Evolutionary conservation across 805 yeast species (phyloP).

Genomic region (Kuraishia hungarica): DNA sequence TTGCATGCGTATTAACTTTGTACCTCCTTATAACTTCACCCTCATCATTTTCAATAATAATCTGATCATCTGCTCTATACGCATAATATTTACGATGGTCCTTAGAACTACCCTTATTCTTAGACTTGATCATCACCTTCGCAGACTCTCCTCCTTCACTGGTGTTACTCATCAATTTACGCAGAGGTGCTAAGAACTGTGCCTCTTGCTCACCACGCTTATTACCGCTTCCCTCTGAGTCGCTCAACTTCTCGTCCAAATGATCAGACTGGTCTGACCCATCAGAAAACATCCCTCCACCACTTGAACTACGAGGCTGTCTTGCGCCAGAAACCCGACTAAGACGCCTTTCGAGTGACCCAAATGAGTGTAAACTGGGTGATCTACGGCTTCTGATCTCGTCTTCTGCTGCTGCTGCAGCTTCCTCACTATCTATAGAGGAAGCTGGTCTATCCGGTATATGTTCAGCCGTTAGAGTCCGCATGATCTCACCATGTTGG

Average conservation of each 20-base stretch:
- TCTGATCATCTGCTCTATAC: conserved; percentile 66
- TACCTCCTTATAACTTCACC: conserved; percentile 89
- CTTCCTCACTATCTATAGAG: neutral
- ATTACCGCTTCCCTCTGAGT: neutral
- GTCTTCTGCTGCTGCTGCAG: neutral
- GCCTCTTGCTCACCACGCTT: neutral
- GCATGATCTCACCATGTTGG: conserved; percentile 69
- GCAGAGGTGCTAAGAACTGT: neutral
- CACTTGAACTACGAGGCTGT: neutral
- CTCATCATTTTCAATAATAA: conserved; percentile 81
- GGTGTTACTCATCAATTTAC: neutral
- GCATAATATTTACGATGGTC: conserved; percentile 42
- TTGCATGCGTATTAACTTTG: conserved; percentile 39
- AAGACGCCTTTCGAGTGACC: conserved; percentile 10
- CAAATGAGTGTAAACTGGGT: conserved; percentile 10
- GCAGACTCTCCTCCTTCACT: neutral
- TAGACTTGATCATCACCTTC: conserved; percentile 1
- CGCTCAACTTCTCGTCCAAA: neutral
- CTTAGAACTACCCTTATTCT: conserved; percentile 13
- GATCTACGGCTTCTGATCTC: neutral
- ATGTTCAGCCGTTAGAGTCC: neutral
- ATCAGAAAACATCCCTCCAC: neutral
- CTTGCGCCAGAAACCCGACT: neutral
- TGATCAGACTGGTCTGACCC: neutral
- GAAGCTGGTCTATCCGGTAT: neutral